These are phyloP conservation scores for Flaveria brownii DNA, from an alignment of 129 eudicot species.

Conservation along the genomic window DNA sequence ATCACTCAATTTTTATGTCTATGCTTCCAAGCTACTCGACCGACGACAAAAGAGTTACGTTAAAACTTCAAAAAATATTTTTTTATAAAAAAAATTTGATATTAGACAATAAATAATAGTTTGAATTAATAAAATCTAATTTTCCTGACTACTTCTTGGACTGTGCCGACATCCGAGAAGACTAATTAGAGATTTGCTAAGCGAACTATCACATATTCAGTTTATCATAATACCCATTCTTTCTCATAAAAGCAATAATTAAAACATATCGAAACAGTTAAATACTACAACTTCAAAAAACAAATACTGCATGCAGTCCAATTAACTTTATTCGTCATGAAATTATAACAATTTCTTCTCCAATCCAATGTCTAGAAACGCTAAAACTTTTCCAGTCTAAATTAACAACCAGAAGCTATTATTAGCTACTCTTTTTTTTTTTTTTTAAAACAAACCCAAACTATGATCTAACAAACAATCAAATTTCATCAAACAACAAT, in stretches of 20 bases:
- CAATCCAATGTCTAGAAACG: not conserved
- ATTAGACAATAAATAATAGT: too few species aligned
- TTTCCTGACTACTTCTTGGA: too few species aligned
- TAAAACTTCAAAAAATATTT: too few species aligned
- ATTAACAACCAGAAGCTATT: slow-evolving; percentile 15
- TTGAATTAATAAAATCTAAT: too few species aligned
- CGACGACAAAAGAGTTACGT: too few species aligned
- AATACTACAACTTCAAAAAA: not conserved
- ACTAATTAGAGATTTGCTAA: too few species aligned
- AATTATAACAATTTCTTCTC: not conserved
- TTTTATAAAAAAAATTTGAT: too few species aligned
- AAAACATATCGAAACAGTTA: not conserved
- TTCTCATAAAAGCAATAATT: not conserved
- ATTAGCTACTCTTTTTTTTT: slow-evolving; percentile 21
- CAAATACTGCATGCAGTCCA: not conserved
- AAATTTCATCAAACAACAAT: not conserved
- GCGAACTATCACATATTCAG: too few species aligned
- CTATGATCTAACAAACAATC: not conserved
- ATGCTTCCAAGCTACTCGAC: too few species aligned
- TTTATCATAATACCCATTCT: too few species aligned
- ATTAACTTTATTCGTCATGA: not conserved
- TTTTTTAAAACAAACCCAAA: not conserved
- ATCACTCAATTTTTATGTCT: too few species aligned
- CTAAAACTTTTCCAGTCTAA: not conserved
- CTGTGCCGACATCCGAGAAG: too few species aligned